These are phyloP conservation scores for Neoboletus magnificus DNA, from an alignment of 768 basidiomycete species.

Conservation along the genomic window DNA sequence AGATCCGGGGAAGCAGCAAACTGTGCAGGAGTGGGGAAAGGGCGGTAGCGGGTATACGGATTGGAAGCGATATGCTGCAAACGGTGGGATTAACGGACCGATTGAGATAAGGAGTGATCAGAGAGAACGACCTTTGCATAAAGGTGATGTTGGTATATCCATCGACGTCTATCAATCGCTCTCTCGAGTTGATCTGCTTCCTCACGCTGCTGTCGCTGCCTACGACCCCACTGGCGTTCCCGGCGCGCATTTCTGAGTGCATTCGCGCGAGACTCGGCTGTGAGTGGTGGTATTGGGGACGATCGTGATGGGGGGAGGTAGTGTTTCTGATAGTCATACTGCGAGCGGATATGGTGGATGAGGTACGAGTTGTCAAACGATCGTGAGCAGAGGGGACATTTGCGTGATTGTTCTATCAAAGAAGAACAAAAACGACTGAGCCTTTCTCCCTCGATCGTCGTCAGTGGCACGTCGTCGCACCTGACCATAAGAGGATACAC, in stretches of 20 bases:
- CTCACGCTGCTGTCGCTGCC: conserved; percentile 47
- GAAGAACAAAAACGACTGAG: neutral
- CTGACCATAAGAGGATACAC: conserved; percentile 83
- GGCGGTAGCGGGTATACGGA: conserved; percentile 78
- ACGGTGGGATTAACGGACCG: neutral
- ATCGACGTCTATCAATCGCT: conserved; percentile 67
- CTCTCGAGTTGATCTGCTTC: conserved; percentile 70
- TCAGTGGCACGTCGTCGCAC: conserved; percentile 37
- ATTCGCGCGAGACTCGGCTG: conserved; percentile 25
- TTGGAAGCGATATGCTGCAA: conserved; percentile 91
- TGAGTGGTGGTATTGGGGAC: conserved; percentile 41
- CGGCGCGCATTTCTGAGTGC: conserved; percentile 32
- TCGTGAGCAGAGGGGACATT: conserved; percentile 74
- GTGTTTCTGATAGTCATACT: conserved; percentile 80
- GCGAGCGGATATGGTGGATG: conserved; percentile 76
- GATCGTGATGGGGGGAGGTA: conserved; percentile 63
- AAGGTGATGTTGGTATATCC: conserved; percentile 76
- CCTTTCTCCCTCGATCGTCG: neutral
- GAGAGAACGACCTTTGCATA: conserved; percentile 75
- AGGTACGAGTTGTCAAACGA: conserved; percentile 63
- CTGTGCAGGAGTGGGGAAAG: conserved; percentile 83
- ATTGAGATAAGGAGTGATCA: neutral
- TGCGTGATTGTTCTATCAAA: conserved; percentile 63
- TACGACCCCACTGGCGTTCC: conserved; percentile 56
- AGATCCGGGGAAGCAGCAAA: conserved; percentile 75